Conservation (phyloP, 495 filamentous ascomycete species). For the Jackrogersella multiformis region DNA sequence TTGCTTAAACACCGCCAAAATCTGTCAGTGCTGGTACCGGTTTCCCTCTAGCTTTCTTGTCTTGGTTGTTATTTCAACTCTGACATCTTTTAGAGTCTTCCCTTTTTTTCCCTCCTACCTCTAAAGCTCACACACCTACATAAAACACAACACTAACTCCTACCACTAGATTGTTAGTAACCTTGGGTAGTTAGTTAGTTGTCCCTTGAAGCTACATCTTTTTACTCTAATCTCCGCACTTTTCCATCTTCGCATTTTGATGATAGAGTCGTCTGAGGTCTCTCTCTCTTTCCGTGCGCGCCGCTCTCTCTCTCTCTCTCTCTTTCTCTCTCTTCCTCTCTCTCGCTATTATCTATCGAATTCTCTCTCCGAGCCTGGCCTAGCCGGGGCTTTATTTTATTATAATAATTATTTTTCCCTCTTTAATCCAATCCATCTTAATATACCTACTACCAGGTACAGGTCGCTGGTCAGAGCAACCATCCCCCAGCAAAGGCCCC, state of each 20-base stretch:
- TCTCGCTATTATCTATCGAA: neutral
- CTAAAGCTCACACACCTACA: slow-evolving; percentile 1
- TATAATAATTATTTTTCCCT: slow-evolving; percentile 9
- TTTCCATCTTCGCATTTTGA: slow-evolving; percentile 8
- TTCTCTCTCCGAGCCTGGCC: slow-evolving; percentile 27
- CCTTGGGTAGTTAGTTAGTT: neutral
- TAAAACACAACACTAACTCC: neutral
- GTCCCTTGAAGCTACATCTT: slow-evolving; percentile 2
- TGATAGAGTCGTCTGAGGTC: slow-evolving; percentile 5
- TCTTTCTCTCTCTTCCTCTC: slow-evolving; percentile 3
- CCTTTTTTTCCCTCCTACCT: neutral
- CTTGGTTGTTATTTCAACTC: slow-evolving; percentile 10
- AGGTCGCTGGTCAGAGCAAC: slow-evolving; percentile 39
- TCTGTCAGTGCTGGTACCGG: neutral
- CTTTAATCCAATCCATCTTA: slow-evolving; percentile 18
- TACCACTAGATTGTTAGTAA: neutral
- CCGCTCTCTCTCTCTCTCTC: neutral
- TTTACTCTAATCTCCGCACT: neutral
- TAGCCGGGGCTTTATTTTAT: slow-evolving; percentile 29
- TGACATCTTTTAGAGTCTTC: slow-evolving; percentile 5
- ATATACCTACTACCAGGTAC: slow-evolving; percentile 17
- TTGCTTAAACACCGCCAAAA: neutral
- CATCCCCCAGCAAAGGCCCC: slow-evolving; percentile 26
- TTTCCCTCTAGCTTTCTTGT: slow-evolving; percentile 16
- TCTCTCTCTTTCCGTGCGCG: neutral